Percentiles rank a stretch among this genome's conserved stretches.
Evolutionary conservation across 768 basidiomycete genomes (phyloP).

Genomic region (Lactarius psammicola): DNA sequence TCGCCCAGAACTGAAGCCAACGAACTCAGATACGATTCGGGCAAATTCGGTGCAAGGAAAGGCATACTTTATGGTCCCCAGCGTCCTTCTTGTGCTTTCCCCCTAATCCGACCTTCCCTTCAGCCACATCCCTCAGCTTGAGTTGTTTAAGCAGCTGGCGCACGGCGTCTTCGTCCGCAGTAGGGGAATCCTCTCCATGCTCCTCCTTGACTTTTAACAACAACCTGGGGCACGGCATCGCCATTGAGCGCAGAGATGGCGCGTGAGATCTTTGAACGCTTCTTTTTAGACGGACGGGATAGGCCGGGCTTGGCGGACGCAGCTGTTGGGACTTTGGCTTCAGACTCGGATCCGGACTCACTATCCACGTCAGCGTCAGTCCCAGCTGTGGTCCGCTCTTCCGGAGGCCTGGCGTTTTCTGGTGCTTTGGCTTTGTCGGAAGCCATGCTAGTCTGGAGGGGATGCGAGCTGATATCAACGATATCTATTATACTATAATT

Average conservation of each 20-base stretch:
- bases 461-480: not conserved
- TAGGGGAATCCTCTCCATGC: conserved; percentile 33
- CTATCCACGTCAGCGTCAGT: conserved; percentile 12
- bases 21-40: conserved; percentile 12
- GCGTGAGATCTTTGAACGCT: conserved; percentile 68
- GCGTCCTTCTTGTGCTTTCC: conserved; percentile 77
- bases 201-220: conserved; percentile 52
- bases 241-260: conserved; percentile 49
- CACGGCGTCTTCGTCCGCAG: conserved; percentile 62
- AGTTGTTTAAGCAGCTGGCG: conserved; percentile 69
- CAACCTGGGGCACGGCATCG: conserved; percentile 61
- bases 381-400: not conserved
- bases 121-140: conserved; percentile 80
- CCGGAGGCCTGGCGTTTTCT: conserved; percentile 1
- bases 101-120: conserved; percentile 75
- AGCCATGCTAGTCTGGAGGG: conserved; percentile 9
- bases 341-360: conserved; percentile 16
- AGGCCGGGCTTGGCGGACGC: conserved; percentile 32
- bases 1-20: conserved; percentile 82
- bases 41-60: not conserved
- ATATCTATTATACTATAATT: not conserved
- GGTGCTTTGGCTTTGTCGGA: conserved; percentile 16
- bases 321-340: conserved; percentile 6
- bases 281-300: conserved; percentile 62
- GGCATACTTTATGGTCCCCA: conserved; percentile 82